Base-by-base conservation (phyloP, 2,329 filamentous ascomycete genomes). In the Aureobasidium sp. region DNA sequence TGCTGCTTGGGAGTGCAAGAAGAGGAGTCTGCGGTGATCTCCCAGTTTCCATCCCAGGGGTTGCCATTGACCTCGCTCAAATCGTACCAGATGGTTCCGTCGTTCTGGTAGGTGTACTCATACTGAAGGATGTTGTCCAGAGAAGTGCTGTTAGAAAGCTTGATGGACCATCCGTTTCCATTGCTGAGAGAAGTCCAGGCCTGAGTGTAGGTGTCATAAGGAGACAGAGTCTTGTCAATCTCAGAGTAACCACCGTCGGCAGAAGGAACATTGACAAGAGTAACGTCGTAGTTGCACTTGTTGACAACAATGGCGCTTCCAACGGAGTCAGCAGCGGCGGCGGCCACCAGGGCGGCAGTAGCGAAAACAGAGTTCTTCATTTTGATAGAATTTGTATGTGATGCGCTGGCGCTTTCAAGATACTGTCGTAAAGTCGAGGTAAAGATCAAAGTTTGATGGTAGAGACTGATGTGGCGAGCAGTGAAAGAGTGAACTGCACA, bases 61-160 rank as follows among this genome's bases (percentile, higher is more conserved):
- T 68, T 66, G 40, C 68, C 68, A 56, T 68, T 60, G 47, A 69
- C 65, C 40, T 64, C 63, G 60, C 63, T 67, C 57, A 69, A 55
- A 59, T 70, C 67, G 58, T 65, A 69, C 67, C 67, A 70, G 59
- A 70, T 66, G 47, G 57, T 66, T 54, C 60, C 61, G 48, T 66
- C 64, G 51, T 63, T 59, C 52, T 67, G 65, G 59, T 59, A 67
- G 39, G 67, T 69, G 59, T 69, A 70, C 61, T 70, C 67, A 56
- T 66, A 69, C 55, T 70, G 67, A 48, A 69, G 59, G 56, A 68
- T 62, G 60, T 65, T 62, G 50, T 55, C 59, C 51, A 37, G 59
- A 55, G 47, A 55, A 42, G 32, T 22, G 29, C 17, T 55, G 59
- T 66, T 63, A 58, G 65, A 65, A 34, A 70, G 63, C 66, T 70